Evolutionary conservation across 2,329 filamentous ascomycete genomes (phyloP).

Genomic region (Biscogniauxia sp.): DNA sequence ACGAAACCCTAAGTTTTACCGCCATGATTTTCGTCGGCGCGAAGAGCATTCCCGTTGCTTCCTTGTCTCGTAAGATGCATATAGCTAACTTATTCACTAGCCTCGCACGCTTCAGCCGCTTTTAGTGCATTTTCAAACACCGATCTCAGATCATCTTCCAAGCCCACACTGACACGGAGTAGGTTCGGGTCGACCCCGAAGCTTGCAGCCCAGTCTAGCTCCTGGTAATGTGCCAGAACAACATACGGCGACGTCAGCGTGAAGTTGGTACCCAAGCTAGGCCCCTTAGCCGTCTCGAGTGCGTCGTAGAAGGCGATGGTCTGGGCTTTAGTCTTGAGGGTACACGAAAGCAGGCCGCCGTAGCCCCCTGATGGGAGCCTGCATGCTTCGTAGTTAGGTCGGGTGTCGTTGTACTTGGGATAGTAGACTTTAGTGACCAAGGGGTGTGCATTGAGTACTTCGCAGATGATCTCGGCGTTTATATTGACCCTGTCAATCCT

Average conservation of each 20-base stretch:
- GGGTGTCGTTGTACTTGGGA: conserved; percentile 73
- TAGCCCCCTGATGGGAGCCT: conserved; percentile 76
- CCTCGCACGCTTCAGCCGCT: conserved; percentile 42
- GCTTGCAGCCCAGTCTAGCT: conserved; percentile 84
- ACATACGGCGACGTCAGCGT: conserved; percentile 90
- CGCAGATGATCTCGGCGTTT: conserved; percentile 81
- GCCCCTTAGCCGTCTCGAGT: conserved; percentile 86
- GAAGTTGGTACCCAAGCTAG: conserved; percentile 95
- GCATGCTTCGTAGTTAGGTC: conserved; percentile 74
- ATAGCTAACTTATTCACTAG: neutral
- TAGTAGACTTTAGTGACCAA: conserved; percentile 80
- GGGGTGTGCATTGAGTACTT: conserved; percentile 60
- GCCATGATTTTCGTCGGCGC: too few species aligned
- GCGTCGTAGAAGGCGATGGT: conserved; percentile 82
- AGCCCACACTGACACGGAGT: conserved; percentile 82
- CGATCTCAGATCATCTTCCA: conserved; percentile 70
- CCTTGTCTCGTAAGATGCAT: neutral
- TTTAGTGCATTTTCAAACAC: conserved; percentile 69
- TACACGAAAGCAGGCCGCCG: conserved; percentile 83
- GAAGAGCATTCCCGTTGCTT: neutral
- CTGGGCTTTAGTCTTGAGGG: conserved; percentile 67
- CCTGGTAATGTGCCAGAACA: conserved; percentile 83
- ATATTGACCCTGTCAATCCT: conserved; percentile 81
- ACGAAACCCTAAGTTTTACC: too few species aligned
- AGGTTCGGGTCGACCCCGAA: conserved; percentile 80